Conservation (phyloP, 164 flowering plant species). For the Aristolochia californica region DNA sequence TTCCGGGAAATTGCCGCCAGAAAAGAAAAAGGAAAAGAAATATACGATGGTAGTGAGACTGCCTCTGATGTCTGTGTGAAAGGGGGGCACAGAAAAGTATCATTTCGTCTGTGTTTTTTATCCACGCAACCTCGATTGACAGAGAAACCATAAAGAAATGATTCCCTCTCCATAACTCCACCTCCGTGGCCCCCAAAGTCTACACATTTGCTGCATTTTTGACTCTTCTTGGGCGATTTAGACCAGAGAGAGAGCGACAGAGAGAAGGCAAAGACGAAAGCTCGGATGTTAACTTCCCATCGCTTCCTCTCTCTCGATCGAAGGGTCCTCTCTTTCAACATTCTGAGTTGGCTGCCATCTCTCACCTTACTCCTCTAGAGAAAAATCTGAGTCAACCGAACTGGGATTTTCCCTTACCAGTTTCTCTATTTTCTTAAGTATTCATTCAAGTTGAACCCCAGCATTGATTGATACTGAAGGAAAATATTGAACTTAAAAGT, state of each 20-base stretch:
- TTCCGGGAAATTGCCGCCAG: not conserved
- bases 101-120: not conserved
- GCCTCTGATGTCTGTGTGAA: too few relatives aligned
- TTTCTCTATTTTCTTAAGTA: not conserved
- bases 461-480: too few relatives aligned
- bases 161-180: not conserved
- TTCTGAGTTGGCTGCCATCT: slow-evolving; percentile 5
- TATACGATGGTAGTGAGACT: not conserved
- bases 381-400: not conserved
- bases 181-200: slow-evolving; percentile 2
- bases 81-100: not conserved
- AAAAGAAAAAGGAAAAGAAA: too few relatives aligned
- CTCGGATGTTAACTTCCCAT: too few relatives aligned
- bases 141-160: not conserved
- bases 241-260: too few relatives aligned
- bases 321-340: slow-evolving; percentile 1
- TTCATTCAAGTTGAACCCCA: not conserved
- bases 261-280: too few relatives aligned
- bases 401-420: not conserved
- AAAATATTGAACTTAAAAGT: too few relatives aligned
- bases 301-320: not conserved
- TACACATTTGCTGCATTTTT: not conserved
- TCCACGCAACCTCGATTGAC: slow-evolving; percentile 1
- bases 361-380: too few relatives aligned
- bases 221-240: not conserved